These are phyloP conservation scores for Podila clonocystis DNA, from an alignment of 192 early-diverging fungal species.

Conservation along the genomic window DNA sequence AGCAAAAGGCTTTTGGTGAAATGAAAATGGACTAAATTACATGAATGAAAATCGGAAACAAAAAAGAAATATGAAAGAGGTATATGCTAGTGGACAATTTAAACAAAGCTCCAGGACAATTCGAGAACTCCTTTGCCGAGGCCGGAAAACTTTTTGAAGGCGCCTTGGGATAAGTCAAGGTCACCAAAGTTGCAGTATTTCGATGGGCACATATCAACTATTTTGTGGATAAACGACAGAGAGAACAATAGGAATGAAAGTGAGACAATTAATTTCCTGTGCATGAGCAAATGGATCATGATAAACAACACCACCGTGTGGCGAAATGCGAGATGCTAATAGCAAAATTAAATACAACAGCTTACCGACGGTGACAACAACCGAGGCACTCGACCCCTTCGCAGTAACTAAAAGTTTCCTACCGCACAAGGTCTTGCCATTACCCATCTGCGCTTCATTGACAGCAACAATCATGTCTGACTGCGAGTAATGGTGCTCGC, in stretches of 20 bases:
- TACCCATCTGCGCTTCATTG: constrained; percentile 48
- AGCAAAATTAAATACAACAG: neutral
- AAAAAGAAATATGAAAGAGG: too few relatives aligned
- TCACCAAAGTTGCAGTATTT: constrained; percentile 37
- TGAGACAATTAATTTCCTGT: neutral
- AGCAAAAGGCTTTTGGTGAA: too few relatives aligned
- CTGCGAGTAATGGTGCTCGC: constrained; percentile 39
- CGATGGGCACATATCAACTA: constrained; percentile 45
- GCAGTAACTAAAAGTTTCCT: constrained; percentile 37
- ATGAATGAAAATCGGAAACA: too few relatives aligned
- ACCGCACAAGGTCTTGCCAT: constrained; percentile 33
- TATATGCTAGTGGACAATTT: neutral
- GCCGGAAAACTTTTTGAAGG: constrained; percentile 41
- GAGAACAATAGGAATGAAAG: neutral
- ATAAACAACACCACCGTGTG: too few relatives aligned
- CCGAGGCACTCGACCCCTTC: constrained; percentile 20
- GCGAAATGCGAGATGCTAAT: too few relatives aligned
- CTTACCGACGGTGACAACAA: constrained; percentile 29
- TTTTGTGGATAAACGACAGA: neutral
- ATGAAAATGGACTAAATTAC: too few relatives aligned
- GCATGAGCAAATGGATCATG: neutral
- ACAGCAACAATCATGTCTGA: constrained; percentile 49
- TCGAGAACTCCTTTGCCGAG: constrained; percentile 21
- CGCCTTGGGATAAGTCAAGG: constrained; percentile 33
- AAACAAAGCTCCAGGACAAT: constrained; percentile 32